Evolutionary conservation across 1,284 basidiomycete genomes (phyloP), one percentile per base, ranked within the genome.

Genomic region (Trichosporon coremiiforme): DNA sequence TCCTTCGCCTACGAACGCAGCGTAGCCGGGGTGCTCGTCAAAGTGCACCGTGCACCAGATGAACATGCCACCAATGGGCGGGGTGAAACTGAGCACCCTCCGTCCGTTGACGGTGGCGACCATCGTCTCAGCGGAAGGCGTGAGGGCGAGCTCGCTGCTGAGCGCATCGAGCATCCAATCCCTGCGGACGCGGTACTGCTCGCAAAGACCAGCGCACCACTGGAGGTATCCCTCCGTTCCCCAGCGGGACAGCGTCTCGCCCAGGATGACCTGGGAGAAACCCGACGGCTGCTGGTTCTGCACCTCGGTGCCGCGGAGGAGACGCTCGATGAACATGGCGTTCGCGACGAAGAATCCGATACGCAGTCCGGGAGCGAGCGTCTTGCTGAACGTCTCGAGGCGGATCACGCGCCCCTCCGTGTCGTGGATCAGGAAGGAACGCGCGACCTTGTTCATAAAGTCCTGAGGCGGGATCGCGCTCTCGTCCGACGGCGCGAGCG

Each of bases 351-450:
- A 90, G 89, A 89, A 93, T 2, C 91, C 91, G 17, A 92, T 80
- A 4, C 91, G 87, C 64, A 87, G 86, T 1, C 91, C 91, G 2
- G 91, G 91, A 0, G 89, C 90, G 70, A 93, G 87, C 2, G 88
- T 90, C 72, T 76, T 76, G 63, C 68, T 70, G 71, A 75, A 75
- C 0, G 75, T 76, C 66, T 81, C 80, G 66, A 81, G 70, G 15
- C 80, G 76, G 67, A 81, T 80, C 33, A 81, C 80, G 29, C 80
- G 74, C n/a, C 75, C 75, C 53, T 74, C 64, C 45, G 70, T 65
- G 57, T 79, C 77, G 60, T 83, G 88, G 85, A 85, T 87, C 64
- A 93, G 82, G 83, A 88, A 93, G 65, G 87, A 89, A 0, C 89
- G 90, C 1, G 84, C 86, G 53, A 92, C 66, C 33, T 70, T 68